A percentile compares a stretch with the other conserved stretches of the same genome.
Evolutionary conservation across 1,139 yeast species (phyloP).

Genomic region (Debaryomycetaceae sp.): DNA sequence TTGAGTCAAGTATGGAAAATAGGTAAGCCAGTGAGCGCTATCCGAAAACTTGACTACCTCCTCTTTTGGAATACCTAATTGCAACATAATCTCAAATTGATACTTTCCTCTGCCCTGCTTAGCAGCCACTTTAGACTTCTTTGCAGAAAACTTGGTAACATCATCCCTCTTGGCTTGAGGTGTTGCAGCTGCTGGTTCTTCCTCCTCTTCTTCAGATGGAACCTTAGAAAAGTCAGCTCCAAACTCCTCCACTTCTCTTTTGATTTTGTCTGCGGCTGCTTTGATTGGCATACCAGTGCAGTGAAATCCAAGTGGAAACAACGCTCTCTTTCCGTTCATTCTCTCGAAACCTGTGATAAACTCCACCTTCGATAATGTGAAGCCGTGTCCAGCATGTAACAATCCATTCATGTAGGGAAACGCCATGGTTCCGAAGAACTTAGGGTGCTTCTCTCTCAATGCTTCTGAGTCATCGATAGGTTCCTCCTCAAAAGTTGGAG

Average conservation of each 20-base stretch:
- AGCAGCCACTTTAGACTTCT: constrained; percentile 88
- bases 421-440: constrained; percentile 92
- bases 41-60: constrained; percentile 89
- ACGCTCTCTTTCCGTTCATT: constrained; percentile 88
- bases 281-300: constrained; percentile 99
- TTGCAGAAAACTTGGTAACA: constrained; percentile 85
- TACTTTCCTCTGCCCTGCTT: constrained; percentile 91
- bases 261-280: constrained; percentile 94
- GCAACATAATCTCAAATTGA: constrained; percentile 95
- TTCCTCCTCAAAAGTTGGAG: constrained; percentile 70
- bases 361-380: constrained; percentile 92
- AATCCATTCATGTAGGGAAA: constrained; percentile 99
- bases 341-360: constrained; percentile 93
- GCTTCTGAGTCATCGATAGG: constrained; percentile 63
- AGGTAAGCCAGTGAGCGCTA: constrained; percentile 80
- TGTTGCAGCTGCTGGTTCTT: constrained; percentile 23
- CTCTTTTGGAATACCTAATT: constrained; percentile 78
- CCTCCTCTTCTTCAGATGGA: constrained; percentile 54
- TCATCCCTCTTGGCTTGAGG: constrained; percentile 56
- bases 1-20: constrained; percentile 88
- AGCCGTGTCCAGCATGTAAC: constrained; percentile 95
- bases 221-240: constrained; percentile 79
- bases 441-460: constrained; percentile 76
- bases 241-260: constrained; percentile 87
- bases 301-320: constrained; percentile 97